Conservation (phyloP, 208 protist species). For the Acanthamoeba sp. region DNA sequence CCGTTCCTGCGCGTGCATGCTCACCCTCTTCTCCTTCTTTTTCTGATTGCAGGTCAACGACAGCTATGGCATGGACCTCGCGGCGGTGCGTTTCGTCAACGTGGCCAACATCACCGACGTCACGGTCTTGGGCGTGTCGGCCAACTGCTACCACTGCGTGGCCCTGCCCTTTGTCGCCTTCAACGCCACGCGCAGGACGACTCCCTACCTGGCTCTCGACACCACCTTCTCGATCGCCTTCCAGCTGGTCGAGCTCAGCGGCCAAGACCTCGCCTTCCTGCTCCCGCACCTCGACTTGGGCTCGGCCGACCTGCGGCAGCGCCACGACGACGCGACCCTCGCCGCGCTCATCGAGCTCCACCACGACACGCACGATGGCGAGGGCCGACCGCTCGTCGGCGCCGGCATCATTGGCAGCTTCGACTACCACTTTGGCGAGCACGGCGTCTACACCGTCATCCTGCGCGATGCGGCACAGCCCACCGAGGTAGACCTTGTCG, state of each 20-base stretch:
- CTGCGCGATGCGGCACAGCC: neutral
- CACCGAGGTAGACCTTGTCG: neutral
- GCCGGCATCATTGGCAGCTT: neutral
- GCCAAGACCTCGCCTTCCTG: neutral
- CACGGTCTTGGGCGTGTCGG: neutral
- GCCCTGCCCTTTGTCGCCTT: neutral
- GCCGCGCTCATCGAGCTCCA: neutral
- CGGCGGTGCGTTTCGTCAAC: slow-evolving; percentile 10
- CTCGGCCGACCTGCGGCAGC: neutral
- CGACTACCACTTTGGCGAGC: slow-evolving; percentile 30
- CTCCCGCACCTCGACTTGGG: neutral
- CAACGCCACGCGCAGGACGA: neutral
- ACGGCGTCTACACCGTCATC: slow-evolving; percentile 6
- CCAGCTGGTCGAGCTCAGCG: neutral
- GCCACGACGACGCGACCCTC: neutral
- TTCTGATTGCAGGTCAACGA: neutral
- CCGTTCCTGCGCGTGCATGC: neutral
- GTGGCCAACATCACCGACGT: slow-evolving; percentile 22
- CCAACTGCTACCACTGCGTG: slow-evolving; percentile 21
- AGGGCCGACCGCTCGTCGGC: neutral
- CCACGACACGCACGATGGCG: slow-evolving; percentile 6
- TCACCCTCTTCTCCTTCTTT: too few species aligned
- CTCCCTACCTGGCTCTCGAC: neutral
- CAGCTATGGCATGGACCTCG: slow-evolving; percentile 20
- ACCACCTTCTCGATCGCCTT: slow-evolving; percentile 19